phyloP scores from a whole-genome alignment of 768 basidiomycete genomes.

The Megacollybia marginata region DNA sequence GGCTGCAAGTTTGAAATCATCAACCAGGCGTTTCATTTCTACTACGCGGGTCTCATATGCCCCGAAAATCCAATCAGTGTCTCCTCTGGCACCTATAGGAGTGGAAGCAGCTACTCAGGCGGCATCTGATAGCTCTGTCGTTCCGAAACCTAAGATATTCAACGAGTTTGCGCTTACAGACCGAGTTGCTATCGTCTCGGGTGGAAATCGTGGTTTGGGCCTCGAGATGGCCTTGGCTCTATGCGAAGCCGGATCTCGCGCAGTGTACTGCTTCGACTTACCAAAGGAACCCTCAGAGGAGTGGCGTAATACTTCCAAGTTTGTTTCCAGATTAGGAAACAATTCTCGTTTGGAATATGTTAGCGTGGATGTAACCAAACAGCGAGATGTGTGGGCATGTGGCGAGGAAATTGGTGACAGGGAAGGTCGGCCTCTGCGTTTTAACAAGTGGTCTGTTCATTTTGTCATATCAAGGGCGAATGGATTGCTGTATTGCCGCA shows the following conservation, averaged over 20 bases:
- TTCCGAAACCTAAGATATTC: slow-evolving; percentile 42
- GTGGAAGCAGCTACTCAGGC: slow-evolving; percentile 50
- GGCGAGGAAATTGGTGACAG: slow-evolving; percentile 53
- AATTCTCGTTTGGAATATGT: slow-evolving; percentile 50
- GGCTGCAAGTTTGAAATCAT: background rate
- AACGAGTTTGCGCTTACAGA: slow-evolving; percentile 52
- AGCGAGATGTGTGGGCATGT: slow-evolving; percentile 48
- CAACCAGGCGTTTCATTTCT: background rate
- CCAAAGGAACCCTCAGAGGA: slow-evolving; percentile 48
- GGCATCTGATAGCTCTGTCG: slow-evolving; percentile 23
- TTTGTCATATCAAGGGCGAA: slow-evolving; percentile 20
- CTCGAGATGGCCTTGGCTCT: slow-evolving; percentile 79
- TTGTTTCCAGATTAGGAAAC: slow-evolving; percentile 38
- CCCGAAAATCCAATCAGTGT: slow-evolving; percentile 27
- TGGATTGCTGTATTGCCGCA: slow-evolving; percentile 74
- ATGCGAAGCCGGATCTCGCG: slow-evolving; percentile 64
- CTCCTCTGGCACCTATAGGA: slow-evolving; percentile 55
- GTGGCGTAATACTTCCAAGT: slow-evolving; percentile 47
- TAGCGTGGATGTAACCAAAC: slow-evolving; percentile 57
- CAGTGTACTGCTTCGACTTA: slow-evolving; percentile 64
- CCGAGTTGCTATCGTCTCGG: slow-evolving; percentile 56
- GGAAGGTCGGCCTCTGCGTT: slow-evolving; percentile 30
- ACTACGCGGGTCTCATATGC: background rate
- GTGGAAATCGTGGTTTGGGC: slow-evolving; percentile 64
- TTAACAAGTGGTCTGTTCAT: no score